Base-by-base conservation (phyloP, 2,329 filamentous ascomycete genomes). In the Coleophoma cylindrospora region DNA sequence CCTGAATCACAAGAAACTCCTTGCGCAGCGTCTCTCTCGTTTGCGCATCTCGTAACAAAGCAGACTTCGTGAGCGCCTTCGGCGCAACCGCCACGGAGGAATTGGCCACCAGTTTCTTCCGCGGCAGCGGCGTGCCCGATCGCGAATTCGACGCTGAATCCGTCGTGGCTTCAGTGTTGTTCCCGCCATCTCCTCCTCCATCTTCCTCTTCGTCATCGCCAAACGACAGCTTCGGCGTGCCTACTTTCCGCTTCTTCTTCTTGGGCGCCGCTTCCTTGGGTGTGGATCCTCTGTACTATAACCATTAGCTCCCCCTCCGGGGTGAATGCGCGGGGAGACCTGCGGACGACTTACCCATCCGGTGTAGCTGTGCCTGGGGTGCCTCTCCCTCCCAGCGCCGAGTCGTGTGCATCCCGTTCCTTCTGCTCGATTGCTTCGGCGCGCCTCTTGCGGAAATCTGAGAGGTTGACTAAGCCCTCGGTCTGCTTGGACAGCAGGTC, bases 381-480 rank as follows among this genome's bases (percentile, higher is more conserved):
- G 15, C 49, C 48, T 4, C 70, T 66, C 2, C 70, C 69, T 11
- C 79, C 64, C 22, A 79, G 74, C 38, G 75, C 77, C 9, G 27
- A 27, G 57, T 89, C 86, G 63, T 84, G 83, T 12, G 82, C 85
- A 62, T 94, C 89, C 62, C 87, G 82, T 64, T 94, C 89, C 64
- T 94, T 92, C 65, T 89, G 85, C 68, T 96, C 92, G 44, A 96
- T 75, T n/a, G 91, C 89, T 69, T 96, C 90, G 60, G 91, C 91
- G 68, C 92, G 89, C 52, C 94, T 85, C 73, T 99, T 97, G 69
- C 92, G 90, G 68, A 95, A 97, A 66, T 97, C 94, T 57, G 89
- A 90, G 40, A 96, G 84, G 51, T 89, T 83, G 48, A 97, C 92
- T 3, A 99, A 84, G 38, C 94, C 94, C 57, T 96, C 91, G 0